Conservation (phyloP, 768 basidiomycete species). For the Melanogaster broomeanus region DNA sequence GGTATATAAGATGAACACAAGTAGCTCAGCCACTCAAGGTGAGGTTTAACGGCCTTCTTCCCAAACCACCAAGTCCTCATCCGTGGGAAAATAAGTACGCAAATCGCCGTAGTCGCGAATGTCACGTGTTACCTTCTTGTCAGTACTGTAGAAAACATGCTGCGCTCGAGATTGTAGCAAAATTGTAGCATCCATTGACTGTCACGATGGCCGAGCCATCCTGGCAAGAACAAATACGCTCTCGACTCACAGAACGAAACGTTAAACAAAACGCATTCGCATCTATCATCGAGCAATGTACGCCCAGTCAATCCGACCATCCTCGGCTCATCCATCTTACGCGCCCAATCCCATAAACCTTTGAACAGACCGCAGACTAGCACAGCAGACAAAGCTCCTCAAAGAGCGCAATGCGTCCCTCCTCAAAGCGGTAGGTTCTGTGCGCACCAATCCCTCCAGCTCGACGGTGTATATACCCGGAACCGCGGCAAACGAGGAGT, state of each 20-base stretch:
- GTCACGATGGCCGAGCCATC: slow-evolving; percentile 72
- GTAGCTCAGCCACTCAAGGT: slow-evolving; percentile 1
- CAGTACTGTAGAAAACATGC: too few relatives aligned
- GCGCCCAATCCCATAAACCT: slow-evolving; percentile 12
- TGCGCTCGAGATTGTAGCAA: neutral
- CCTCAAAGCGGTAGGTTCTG: slow-evolving; percentile 78
- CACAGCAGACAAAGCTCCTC: slow-evolving; percentile 87
- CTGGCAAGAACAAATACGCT: slow-evolving; percentile 82
- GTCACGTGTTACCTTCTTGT: slow-evolving; percentile 11
- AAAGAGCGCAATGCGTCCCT: slow-evolving; percentile 92
- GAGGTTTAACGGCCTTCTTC: neutral
- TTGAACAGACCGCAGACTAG: slow-evolving; percentile 79
- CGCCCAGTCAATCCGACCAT: slow-evolving; percentile 27
- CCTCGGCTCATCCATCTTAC: neutral
- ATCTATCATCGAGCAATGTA: slow-evolving; percentile 91
- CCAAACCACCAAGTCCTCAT: neutral
- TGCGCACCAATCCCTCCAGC: slow-evolving; percentile 60
- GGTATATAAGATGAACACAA: slow-evolving; percentile 17
- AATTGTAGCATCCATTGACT: neutral
- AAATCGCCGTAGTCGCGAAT: slow-evolving; percentile 9
- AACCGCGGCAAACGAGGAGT: slow-evolving; percentile 68
- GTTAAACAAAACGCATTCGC: slow-evolving; percentile 78
- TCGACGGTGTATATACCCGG: slow-evolving; percentile 64
- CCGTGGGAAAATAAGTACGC: slow-evolving; percentile 27
- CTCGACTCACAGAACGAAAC: slow-evolving; percentile 83